These are phyloP conservation scores for Fusarium pseudonygamai DNA, from an alignment of 2,329 filamentous ascomycete genomes.

Conservation along the genomic window DNA sequence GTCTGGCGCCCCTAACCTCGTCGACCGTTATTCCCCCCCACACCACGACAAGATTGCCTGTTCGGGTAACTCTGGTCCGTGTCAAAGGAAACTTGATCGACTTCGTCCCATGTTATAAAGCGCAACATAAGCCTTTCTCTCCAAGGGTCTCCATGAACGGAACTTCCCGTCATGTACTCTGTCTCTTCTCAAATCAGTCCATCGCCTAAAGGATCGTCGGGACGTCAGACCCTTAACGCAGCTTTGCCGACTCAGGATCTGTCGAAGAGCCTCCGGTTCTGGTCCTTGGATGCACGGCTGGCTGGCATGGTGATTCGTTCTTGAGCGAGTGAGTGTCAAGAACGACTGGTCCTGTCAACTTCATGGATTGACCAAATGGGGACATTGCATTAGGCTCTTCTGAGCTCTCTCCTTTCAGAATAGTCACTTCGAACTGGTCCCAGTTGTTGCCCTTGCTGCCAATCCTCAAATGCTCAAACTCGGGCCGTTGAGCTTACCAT, in stretches of 20 bases:
- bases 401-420: conserved; percentile 25
- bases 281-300: conserved; percentile 17
- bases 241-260: conserved; percentile 33
- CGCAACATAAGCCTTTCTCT: conserved; percentile 28
- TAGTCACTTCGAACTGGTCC: conserved; percentile 19
- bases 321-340: conserved; percentile 16
- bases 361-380: conserved; percentile 10
- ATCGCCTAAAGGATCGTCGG: conserved; percentile 36
- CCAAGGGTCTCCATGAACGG: conserved; percentile 29
- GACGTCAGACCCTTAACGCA: conserved; percentile 38
- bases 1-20: conserved; percentile 31
- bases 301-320: conserved; percentile 19
- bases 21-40: conserved; percentile 35
- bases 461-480: conserved; percentile 24
- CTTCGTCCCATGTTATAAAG: conserved; percentile 38
- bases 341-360: conserved; percentile 11
- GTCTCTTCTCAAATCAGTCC: conserved; percentile 30
- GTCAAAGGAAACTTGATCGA: conserved; percentile 38
- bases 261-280: conserved; percentile 23
- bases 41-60: conserved; percentile 42
- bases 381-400: conserved; percentile 22
- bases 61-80: conserved; percentile 41
- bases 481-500: conserved; percentile 30
- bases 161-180: conserved; percentile 29
- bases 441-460: conserved; percentile 18